Evolutionary conservation across 345 rosid genomes (phyloP), one percentile per base, ranked within the genome.

Genomic region (Microthlaspi erraticum): DNA sequence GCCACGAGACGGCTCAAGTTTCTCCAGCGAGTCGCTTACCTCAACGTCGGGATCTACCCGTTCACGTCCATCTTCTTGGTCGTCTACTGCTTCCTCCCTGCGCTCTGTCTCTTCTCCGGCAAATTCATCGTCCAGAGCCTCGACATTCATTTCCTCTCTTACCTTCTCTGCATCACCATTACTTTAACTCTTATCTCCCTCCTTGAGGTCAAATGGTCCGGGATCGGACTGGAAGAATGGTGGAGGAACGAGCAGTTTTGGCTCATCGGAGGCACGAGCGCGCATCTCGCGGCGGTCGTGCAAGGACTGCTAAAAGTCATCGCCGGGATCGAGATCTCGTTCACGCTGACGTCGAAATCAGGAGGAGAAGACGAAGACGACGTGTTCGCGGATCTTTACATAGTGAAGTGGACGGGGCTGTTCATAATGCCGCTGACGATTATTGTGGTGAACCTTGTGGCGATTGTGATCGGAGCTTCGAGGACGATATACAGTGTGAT

Each of bases 161-260:
- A 90, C 80, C 89, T 93, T 72, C 88, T 93, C 10, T 36, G 72
- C 71, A 93, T 88, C 61, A 84, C 88, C 7, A 0, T 84, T 10
- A 82, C 98, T 2, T 75, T 93, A 14, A 76, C 73, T 5, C 80
- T 89, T 14, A 79, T 91, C 67, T 91, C 94, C 58, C 86, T 91
- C 34, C 92, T 93, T 0, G 98, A 93, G 78, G 96, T 91, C 37
- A 91, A 85, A 64, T 91, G 97, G 97, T 93, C 97, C 0, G 96
- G 97, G 0, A 77, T 93, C 0, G 88, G 81, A 6, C 83, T 92
- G 0, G 98, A 93, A 70, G 98, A 91, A 54, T 86, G 85, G 83
- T 93, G 97, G 98, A 81, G 96, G 20, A 93, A 93, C 6, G 96
- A 93, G 84, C 96, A 89, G 70, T 93, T 93, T 71, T 93, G 97